Percentiles rank a stretch among this genome's conserved stretches.
Conservation (phyloP, 2,329 filamentous ascomycete species). For the Pestalotiopsis sp. region DNA sequence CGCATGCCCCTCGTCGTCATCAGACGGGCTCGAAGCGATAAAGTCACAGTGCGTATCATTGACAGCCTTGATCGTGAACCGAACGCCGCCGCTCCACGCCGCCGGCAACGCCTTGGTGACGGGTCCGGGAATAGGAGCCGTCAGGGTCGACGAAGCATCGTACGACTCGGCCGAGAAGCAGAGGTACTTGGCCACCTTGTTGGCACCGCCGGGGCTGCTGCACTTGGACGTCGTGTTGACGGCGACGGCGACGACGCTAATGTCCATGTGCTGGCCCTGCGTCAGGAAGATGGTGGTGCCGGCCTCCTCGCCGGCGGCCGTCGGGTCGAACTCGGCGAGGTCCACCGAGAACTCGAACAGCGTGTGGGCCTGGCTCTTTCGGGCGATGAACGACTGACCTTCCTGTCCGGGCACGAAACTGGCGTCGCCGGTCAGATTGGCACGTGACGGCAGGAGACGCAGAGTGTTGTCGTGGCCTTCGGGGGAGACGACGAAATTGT, state of each 20-base stretch:
- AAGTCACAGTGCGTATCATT: background rate
- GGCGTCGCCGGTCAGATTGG: constrained; percentile 26
- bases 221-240: constrained; percentile 20
- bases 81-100: background rate
- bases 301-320: constrained; percentile 45
- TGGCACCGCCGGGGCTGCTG: constrained; percentile 13
- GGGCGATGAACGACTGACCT: constrained; percentile 53
- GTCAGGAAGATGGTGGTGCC: constrained; percentile 56
- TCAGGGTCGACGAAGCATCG: background rate
- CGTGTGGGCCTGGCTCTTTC: constrained; percentile 55
- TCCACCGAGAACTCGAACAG: constrained; percentile 53
- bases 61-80: background rate
- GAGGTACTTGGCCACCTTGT: background rate
- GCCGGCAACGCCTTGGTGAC: background rate
- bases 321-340: constrained; percentile 41
- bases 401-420: constrained; percentile 36
- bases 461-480: constrained; percentile 20
- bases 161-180: background rate
- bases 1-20: background rate
- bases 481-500: constrained; percentile 21
- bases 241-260: constrained; percentile 41
- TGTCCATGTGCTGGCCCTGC: constrained; percentile 53
- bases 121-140: background rate
- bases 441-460: constrained; percentile 28
- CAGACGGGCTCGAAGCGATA: background rate